Percentiles rank a stretch among this genome's conserved stretches.
Evolutionary conservation across 805 yeast genomes (phyloP).

Genomic region (Yamadazyma scolyti): DNA sequence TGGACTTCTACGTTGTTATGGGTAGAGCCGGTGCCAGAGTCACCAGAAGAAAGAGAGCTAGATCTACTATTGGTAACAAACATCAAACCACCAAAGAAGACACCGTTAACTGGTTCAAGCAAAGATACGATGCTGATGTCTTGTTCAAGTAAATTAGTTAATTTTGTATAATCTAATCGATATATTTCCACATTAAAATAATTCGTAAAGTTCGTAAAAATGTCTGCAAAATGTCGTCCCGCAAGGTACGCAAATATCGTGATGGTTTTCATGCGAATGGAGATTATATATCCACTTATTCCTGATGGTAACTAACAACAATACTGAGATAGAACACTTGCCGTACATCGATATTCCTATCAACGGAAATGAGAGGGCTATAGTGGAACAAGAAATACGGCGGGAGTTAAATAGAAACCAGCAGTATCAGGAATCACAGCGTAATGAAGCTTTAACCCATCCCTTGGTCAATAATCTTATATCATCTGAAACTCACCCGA

Average conservation of each 20-base stretch:
- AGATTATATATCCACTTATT: too few relatives aligned
- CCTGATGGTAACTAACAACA: constrained; percentile 24
- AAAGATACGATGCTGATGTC: constrained; percentile 99
- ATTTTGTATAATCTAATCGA: too few relatives aligned
- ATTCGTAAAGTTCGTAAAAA: too few relatives aligned
- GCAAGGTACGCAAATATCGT: too few relatives aligned
- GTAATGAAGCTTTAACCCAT: too few relatives aligned
- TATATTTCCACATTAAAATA: too few relatives aligned
- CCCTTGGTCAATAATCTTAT: constrained; percentile 18
- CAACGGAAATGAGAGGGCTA: constrained; percentile 30
- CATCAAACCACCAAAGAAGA: constrained; percentile 93
- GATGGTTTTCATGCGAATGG: too few relatives aligned
- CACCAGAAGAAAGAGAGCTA: constrained; percentile 96
- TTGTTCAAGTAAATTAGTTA: constrained; percentile 59
- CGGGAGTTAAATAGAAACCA: constrained; percentile 2
- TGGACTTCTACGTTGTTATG: constrained; percentile 99
- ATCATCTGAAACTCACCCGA: constrained; percentile 10
- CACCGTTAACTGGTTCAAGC: constrained; percentile 98
- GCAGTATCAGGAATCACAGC: not conserved
- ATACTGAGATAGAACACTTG: constrained; percentile 35
- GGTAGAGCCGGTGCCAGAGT: constrained; percentile 99
- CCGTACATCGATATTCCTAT: constrained; percentile 34
- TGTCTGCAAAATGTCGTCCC: too few relatives aligned
- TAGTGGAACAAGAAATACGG: constrained; percentile 31
- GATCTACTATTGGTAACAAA: constrained; percentile 81